phyloP scores from a whole-genome alignment of 2,329 filamentous ascomycete species.

The Endocalyx cinctus region DNA sequence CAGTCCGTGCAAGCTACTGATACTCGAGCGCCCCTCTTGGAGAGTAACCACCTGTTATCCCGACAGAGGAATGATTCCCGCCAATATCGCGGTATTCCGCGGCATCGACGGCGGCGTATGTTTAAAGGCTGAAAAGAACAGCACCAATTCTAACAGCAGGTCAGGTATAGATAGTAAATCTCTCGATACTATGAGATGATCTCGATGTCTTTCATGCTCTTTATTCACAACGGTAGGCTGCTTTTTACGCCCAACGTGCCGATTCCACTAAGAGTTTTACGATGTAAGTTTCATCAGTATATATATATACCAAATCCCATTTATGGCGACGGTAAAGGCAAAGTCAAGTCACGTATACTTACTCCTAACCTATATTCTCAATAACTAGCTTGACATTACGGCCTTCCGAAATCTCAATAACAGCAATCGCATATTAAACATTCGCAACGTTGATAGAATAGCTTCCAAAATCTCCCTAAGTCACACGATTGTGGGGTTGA shows the following conservation, averaged over 20 bases:
- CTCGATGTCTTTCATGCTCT: conserved; percentile 37
- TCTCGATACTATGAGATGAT: conserved; percentile 12
- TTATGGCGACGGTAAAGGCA: neutral
- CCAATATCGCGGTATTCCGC: conserved; percentile 2
- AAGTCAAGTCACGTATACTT: conserved; percentile 1
- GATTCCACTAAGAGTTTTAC: conserved; percentile 20
- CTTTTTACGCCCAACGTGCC: conserved; percentile 49
- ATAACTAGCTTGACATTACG: conserved; percentile 42
- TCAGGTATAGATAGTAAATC: conserved; percentile 36
- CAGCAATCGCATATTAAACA: conserved; percentile 11
- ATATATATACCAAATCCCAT: neutral
- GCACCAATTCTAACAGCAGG: conserved; percentile 10
- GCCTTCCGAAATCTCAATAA: conserved; percentile 29
- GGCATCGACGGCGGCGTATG: conserved; percentile 1
- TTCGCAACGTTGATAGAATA: conserved; percentile 22
- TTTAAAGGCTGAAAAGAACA: conserved; percentile 4
- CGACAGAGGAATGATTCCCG: conserved; percentile 5
- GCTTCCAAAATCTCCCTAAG: conserved; percentile 4
- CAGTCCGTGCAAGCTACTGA: conserved; percentile 49
- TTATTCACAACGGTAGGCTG: conserved; percentile 41
- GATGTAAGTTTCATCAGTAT: neutral
- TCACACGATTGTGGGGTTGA: too few species aligned
- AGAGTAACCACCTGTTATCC: conserved; percentile 8
- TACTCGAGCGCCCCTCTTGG: conserved; percentile 50
- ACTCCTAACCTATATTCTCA: conserved; percentile 45